Conservation (phyloP, 768 basidiomycete genomes). For the Russula ochroleuca region DNA sequence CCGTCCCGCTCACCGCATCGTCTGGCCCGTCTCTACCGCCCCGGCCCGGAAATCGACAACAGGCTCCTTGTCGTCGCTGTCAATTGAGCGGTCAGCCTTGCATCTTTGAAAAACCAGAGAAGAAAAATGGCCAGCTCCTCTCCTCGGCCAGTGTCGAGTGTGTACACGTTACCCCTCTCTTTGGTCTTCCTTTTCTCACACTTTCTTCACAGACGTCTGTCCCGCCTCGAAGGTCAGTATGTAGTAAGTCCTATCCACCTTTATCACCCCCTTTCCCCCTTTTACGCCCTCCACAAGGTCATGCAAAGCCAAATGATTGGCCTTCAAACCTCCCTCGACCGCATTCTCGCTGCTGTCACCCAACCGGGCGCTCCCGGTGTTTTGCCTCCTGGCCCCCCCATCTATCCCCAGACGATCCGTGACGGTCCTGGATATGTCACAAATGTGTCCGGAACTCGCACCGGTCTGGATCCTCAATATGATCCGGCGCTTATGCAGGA, state of each 20-base stretch:
- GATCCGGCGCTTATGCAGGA: slow-evolving; percentile 32
- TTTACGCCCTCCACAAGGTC: slow-evolving; percentile 44
- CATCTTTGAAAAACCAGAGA: slow-evolving; percentile 88
- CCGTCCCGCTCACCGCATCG: slow-evolving; percentile 44
- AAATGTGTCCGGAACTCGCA: slow-evolving; percentile 29
- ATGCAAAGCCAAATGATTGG: slow-evolving; percentile 95
- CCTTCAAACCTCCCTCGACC: slow-evolving; percentile 84
- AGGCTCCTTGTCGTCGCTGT: slow-evolving; percentile 90
- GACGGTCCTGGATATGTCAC: slow-evolving; percentile 27
- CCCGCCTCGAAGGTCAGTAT: slow-evolving; percentile 83
- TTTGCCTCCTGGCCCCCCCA: slow-evolving; percentile 32
- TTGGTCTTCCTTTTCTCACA: slow-evolving; percentile 14
- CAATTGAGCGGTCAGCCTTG: slow-evolving; percentile 76
- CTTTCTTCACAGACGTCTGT: slow-evolving; percentile 57
- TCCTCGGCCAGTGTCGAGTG: slow-evolving; percentile 71
- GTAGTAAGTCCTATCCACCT: slow-evolving; percentile 46
- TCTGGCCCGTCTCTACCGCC: slow-evolving; percentile 68
- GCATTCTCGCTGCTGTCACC: slow-evolving; percentile 63
- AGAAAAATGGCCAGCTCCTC: slow-evolving; percentile 62
- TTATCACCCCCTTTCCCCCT: not conserved
- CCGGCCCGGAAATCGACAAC: slow-evolving; percentile 44
- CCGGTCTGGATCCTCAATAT: slow-evolving; percentile 33
- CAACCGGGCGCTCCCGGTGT: slow-evolving; percentile 33
- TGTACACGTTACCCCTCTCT: slow-evolving; percentile 34
- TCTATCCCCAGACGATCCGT: slow-evolving; percentile 26